phyloP scores from a whole-genome alignment of 257 asterid genomes.

The Cinchona pubescens region DNA sequence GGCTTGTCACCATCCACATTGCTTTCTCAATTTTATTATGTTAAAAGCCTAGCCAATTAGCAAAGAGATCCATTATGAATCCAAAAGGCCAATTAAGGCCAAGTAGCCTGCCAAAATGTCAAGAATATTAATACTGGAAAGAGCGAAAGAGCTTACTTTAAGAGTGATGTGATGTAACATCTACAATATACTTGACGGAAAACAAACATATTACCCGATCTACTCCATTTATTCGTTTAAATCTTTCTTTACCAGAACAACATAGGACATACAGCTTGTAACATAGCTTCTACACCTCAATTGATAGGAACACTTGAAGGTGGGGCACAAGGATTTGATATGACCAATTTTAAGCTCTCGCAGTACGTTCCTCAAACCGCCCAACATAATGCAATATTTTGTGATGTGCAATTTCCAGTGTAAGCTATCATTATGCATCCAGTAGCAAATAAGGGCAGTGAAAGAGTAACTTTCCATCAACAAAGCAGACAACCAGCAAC shows the following conservation, averaged over 20 bases:
- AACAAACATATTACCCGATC: constrained; percentile 48
- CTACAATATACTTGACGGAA: constrained; percentile 20
- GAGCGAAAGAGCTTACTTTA: constrained; percentile 23
- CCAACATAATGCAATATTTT: constrained; percentile 31
- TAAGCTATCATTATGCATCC: constrained; percentile 45
- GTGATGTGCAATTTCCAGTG: constrained; percentile 34
- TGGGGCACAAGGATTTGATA: constrained; percentile 26
- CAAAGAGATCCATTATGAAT: constrained; percentile 59
- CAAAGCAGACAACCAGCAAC: constrained; percentile 65
- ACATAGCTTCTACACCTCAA: constrained; percentile 35
- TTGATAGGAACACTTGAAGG: constrained; percentile 33
- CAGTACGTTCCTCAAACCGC: constrained; percentile 37
- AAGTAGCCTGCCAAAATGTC: constrained; percentile 71
- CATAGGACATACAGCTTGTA: constrained; percentile 34
- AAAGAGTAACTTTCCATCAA: constrained; percentile 39
- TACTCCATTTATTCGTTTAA: constrained; percentile 34
- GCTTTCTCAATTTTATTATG: constrained; percentile 47
- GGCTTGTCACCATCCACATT: constrained; percentile 37
- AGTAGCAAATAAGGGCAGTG: constrained; percentile 42
- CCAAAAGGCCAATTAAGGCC: constrained; percentile 53
- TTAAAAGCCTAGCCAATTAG: constrained; percentile 46
- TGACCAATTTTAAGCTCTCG: constrained; percentile 27
- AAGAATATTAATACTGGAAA: constrained; percentile 45
- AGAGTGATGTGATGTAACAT: constrained; percentile 19
- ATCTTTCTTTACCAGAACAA: constrained; percentile 36